Evolutionary conservation across 208 protist species (phyloP).

Genomic region (Acanthamoeba royreba): DNA sequence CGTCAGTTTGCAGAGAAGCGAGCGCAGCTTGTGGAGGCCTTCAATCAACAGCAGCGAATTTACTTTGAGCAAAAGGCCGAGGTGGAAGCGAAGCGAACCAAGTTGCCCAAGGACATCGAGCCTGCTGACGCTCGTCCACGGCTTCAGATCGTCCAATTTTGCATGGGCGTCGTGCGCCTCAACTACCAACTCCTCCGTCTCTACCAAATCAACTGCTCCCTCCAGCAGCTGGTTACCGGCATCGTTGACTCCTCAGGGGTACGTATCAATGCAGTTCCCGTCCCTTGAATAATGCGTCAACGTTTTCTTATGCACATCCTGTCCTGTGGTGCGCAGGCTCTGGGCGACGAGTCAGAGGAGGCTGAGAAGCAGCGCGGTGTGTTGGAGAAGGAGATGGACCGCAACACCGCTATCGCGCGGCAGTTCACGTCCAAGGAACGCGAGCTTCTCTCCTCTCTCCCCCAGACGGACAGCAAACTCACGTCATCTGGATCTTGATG

Average conservation of each 20-base stretch:
- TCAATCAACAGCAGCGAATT: conserved; percentile 44
- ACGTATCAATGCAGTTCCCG: not conserved
- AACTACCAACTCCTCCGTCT: conserved; percentile 42
- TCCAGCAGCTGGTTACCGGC: conserved; percentile 37
- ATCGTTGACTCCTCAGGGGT: not conserved
- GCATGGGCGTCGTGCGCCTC: conserved; percentile 13
- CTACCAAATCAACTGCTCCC: conserved; percentile 48
- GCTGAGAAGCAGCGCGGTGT: conserved; percentile 1
- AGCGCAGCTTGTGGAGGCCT: conserved; percentile 42
- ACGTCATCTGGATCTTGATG: too few species aligned
- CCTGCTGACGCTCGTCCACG: not conserved
- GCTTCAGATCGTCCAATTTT: conserved; percentile 20
- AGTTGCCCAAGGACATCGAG: not conserved
- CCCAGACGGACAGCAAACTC: too few species aligned
- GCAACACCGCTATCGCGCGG: not conserved
- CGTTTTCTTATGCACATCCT: not conserved
- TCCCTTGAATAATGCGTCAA: not conserved
- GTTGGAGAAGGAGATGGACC: conserved; percentile 45
- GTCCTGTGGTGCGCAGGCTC: not conserved
- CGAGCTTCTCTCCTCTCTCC: not conserved
- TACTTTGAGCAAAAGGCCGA: conserved; percentile 33
- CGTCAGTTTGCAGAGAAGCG: conserved; percentile 29
- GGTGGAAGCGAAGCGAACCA: conserved; percentile 15
- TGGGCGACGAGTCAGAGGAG: conserved; percentile 11
- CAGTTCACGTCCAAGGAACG: conserved; percentile 42